A percentile compares a stretch with the other conserved stretches of the same genome.
These are phyloP conservation scores for Hanseniaspora lindneri DNA, from an alignment of 805 yeast species.

Conservation along the genomic window DNA sequence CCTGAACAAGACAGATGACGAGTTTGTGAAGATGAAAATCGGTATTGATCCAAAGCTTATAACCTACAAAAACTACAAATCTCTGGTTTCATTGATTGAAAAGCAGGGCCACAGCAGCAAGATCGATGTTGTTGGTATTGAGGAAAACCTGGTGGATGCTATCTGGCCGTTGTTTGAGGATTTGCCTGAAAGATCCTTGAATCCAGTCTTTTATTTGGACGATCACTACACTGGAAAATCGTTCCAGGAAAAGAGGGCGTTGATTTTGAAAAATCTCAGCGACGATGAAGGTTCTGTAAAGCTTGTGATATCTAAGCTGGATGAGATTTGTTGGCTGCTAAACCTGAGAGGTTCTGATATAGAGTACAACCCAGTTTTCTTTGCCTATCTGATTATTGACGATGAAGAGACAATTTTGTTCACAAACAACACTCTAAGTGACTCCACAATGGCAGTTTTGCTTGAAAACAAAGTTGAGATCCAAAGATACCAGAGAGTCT, in stretches of 20 bases:
- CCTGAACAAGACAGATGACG: conserved; percentile 21
- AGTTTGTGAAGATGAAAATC: conserved; percentile 37
- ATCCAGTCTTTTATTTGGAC: conserved; percentile 41
- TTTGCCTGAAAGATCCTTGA: conserved; percentile 44
- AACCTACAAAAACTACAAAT: conserved; percentile 32
- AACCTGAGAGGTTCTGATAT: conserved; percentile 78
- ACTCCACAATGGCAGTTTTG: conserved; percentile 33
- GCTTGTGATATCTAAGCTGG: conserved; percentile 59
- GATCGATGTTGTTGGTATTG: conserved; percentile 40
- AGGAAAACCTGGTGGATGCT: conserved; percentile 56
- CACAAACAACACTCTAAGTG: conserved; percentile 36
- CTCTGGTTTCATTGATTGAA: conserved; percentile 26
- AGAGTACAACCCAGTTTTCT: conserved; percentile 77
- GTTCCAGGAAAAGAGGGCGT: conserved; percentile 42
- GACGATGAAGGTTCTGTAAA: conserved; percentile 19
- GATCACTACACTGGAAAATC: conserved; percentile 52
- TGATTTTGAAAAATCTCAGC: background rate
- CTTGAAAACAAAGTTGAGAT: conserved; percentile 37
- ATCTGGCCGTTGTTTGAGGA: conserved; percentile 64
- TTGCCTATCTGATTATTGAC: conserved; percentile 44
- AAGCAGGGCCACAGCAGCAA: conserved; percentile 27
- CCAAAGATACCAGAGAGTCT: conserved; percentile 45
- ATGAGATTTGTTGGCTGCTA: conserved; percentile 84
- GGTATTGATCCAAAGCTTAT: conserved; percentile 79
- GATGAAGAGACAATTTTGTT: conserved; percentile 39